Conservation (phyloP, 371 early-diverging fungal species). For the Rhizopus stolonifer region DNA sequence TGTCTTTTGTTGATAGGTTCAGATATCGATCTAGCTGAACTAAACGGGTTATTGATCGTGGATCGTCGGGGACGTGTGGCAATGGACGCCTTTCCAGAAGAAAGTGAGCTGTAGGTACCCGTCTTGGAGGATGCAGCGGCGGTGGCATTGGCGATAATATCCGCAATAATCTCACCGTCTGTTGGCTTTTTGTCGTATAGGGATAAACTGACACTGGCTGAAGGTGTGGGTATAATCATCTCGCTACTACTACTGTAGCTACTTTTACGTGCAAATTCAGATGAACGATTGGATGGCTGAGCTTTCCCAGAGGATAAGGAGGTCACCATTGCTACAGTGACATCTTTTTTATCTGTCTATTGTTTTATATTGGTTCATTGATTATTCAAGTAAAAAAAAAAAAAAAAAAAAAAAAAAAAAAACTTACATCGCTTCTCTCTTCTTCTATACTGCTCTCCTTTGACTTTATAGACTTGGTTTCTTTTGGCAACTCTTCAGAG, state of each 20-base stretch:
- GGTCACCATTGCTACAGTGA: too few species aligned
- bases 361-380: too few species aligned
- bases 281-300: constrained; percentile 17
- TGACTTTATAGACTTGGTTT: constrained; percentile 8
- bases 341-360: too few species aligned
- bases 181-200: constrained; percentile 20
- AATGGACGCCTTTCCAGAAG: constrained; percentile 49
- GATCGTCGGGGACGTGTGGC: constrained; percentile 11
- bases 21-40: not conserved
- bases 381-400: too few species aligned
- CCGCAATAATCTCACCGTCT: constrained; percentile 48
- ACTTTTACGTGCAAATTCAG: not conserved
- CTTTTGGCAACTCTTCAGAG: constrained; percentile 52
- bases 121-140: constrained; percentile 44
- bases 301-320: constrained; percentile 2
- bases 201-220: constrained; percentile 1
- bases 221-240: constrained; percentile 1
- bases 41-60: constrained; percentile 12
- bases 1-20: constrained; percentile 2
- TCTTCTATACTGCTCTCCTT: too few species aligned
- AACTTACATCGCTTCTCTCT: too few species aligned
- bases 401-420: too few species aligned
- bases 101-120: constrained; percentile 47
- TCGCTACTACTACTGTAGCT: too few species aligned
- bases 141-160: constrained; percentile 47